Evolutionary conservation across 2,329 filamentous ascomycete genomes (phyloP), one percentile per base, ranked within the genome.

Genomic region (Coleophoma eucalyptorum): DNA sequence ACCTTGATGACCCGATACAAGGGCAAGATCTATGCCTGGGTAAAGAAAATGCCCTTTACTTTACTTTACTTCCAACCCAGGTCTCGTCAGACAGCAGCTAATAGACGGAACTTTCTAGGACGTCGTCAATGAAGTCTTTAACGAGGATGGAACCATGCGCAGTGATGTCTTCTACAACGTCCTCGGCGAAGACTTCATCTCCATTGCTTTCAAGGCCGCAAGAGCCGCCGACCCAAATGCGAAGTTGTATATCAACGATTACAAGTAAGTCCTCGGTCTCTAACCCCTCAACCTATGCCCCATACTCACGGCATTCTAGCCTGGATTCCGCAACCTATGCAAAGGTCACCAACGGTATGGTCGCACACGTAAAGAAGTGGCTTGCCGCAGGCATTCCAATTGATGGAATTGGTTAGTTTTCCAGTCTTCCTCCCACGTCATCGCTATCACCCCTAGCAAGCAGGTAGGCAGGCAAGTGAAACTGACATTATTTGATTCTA

Each of bases 191-290:
- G 78, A 79, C 65, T 89, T 86, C 62, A 80, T 90, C 48, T 72
- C 74, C 19, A 85, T 87, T 60, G 86, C 86, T 34, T 90, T 90
- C 70, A 74, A 79, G 48, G 80, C 86, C 11, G 87, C 87, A 18
- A 78, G 80, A 47, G 74, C 74, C 8, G 85, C 83, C 13, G 87
- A 90, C 65, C 84, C 86, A 2, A 61, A 68, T 50, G 84, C 83
- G 3, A 86, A 85, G 69, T 74, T 90, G 37, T 91, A 88, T 72
- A 87, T 90, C 70, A 91, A 90, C 68, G 86, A 90, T 66, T 81
- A 77, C 69, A 87, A 87, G 58, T 61, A 54, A 5, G 41, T 20
- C 26, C 26, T 26, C 26, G 6, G 4, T 26, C 21, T 26, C 26
- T 26, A 26, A 26, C 26, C 10, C n/a, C 26, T 5, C 26, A 83